Evolutionary conservation across 345 rosid species (phyloP).

Genomic region (Lumnitzera littorea): DNA sequence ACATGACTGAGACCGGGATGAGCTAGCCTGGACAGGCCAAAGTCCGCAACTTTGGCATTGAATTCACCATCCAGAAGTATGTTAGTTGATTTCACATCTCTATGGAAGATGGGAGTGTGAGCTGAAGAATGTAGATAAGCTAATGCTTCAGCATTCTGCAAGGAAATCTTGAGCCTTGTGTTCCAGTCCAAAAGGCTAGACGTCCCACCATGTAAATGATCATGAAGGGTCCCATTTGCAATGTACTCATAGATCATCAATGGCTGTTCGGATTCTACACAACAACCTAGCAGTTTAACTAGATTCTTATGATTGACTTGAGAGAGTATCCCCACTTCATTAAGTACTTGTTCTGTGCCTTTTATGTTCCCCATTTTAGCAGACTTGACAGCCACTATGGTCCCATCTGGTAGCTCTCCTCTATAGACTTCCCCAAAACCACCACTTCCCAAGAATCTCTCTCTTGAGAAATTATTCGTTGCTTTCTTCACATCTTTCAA

Average conservation of each 20-base stretch:
- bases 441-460: conserved; percentile 44
- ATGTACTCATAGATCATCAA: conserved; percentile 55
- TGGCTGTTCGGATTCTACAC: conserved; percentile 49
- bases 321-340: conserved; percentile 58
- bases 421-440: conserved; percentile 61
- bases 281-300: conserved; percentile 53
- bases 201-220: conserved; percentile 38
- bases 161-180: conserved; percentile 39
- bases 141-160: conserved; percentile 54
- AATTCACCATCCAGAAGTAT: conserved; percentile 38
- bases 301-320: conserved; percentile 62
- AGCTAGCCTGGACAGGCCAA: conserved; percentile 57
- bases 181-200: conserved; percentile 35
- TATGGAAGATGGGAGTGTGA: conserved; percentile 47
- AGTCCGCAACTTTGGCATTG: conserved; percentile 48
- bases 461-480: conserved; percentile 36
- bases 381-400: conserved; percentile 42
- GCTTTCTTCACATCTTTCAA: conserved; percentile 50
- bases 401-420: conserved; percentile 50
- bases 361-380: conserved; percentile 64
- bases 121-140: conserved; percentile 50
- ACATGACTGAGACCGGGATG: conserved; percentile 51
- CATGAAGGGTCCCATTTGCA: conserved; percentile 48
- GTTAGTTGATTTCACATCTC: conserved; percentile 62
- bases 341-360: conserved; percentile 57